Conservation (phyloP, 2,329 filamentous ascomycete genomes). For the Exophiala phaeomuriformis region DNA sequence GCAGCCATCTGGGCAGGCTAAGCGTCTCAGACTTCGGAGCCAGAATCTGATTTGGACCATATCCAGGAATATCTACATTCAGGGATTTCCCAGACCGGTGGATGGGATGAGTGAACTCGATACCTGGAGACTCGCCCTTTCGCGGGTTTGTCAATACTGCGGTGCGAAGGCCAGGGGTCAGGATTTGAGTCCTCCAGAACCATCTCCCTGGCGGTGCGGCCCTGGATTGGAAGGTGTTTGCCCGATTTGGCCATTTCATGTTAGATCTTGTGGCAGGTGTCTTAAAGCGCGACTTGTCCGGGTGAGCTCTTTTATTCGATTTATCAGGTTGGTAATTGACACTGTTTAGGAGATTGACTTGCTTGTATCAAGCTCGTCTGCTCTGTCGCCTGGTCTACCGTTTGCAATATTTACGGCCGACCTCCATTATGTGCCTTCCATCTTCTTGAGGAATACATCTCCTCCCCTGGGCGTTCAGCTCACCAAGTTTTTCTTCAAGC, state of each 20-base stretch:
- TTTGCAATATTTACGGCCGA: slow-evolving; percentile 59
- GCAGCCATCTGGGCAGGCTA: slow-evolving; percentile 29
- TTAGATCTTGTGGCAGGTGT: slow-evolving; percentile 61
- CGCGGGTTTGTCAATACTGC: slow-evolving; percentile 62
- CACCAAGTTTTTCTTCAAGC: slow-evolving; percentile 59
- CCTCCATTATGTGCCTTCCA: slow-evolving; percentile 53
- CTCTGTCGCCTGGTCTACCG: slow-evolving; percentile 61
- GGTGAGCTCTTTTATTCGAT: slow-evolving; percentile 43
- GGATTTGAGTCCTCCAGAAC: slow-evolving; percentile 14
- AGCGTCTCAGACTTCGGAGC: slow-evolving; percentile 36
- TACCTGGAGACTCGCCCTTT: slow-evolving; percentile 67
- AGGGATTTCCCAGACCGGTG: slow-evolving; percentile 62
- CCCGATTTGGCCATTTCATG: slow-evolving; percentile 64
- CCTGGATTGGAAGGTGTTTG: slow-evolving; percentile 55
- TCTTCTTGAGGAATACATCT: slow-evolving; percentile 46
- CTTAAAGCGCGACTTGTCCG: slow-evolving; percentile 55
- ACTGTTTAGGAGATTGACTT: slow-evolving; percentile 61
- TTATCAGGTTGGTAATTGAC: slow-evolving; percentile 22
- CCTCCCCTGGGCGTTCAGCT: slow-evolving; percentile 46
- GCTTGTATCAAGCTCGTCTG: slow-evolving; percentile 56
- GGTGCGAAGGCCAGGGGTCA: slow-evolving; percentile 32
- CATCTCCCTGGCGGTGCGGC: slow-evolving; percentile 50
- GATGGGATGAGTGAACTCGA: slow-evolving; percentile 59
- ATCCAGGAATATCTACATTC: slow-evolving; percentile 59
- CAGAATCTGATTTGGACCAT: slow-evolving; percentile 64